Percentiles rank a stretch among this genome's conserved stretches.
Evolutionary conservation across 2,329 filamentous ascomycete species (phyloP).

Genomic region (Fusarium compactum): DNA sequence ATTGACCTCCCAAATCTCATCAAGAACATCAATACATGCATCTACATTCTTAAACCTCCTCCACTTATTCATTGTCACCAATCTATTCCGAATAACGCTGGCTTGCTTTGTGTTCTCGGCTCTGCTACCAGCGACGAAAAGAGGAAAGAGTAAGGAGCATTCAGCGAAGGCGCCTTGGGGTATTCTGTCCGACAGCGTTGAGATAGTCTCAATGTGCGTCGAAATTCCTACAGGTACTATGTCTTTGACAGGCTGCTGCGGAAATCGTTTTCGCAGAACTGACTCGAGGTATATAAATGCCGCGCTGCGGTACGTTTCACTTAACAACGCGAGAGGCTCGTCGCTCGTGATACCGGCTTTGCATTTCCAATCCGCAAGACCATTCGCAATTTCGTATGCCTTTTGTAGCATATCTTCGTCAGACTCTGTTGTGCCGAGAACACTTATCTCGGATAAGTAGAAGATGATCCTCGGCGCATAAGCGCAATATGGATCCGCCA

Average conservation of each 20-base stretch:
- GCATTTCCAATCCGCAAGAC: not conserved
- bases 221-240: not conserved
- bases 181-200: not conserved
- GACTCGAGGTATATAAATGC: too few species aligned
- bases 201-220: not conserved
- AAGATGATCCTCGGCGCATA: too few species aligned
- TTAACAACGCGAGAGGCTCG: not conserved
- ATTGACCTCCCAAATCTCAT: not conserved
- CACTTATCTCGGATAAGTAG: not conserved
- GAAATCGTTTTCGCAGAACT: not conserved
- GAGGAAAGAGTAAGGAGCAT: not conserved
- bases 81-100: not conserved
- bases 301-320: not conserved
- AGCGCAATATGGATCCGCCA: too few species aligned
- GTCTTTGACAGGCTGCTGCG: not conserved
- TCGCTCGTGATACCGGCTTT: not conserved
- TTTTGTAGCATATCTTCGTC: not conserved
- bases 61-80: not conserved
- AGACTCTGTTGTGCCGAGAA: not conserved
- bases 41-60: not conserved
- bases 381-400: not conserved
- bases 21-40: not conserved
- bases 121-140: not conserved
- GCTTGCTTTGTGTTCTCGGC: not conserved
- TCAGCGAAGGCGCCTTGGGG: not conserved